Evolutionary conservation across 208 protist species (phyloP).

Genomic region (Giardia duodenalis): DNA sequence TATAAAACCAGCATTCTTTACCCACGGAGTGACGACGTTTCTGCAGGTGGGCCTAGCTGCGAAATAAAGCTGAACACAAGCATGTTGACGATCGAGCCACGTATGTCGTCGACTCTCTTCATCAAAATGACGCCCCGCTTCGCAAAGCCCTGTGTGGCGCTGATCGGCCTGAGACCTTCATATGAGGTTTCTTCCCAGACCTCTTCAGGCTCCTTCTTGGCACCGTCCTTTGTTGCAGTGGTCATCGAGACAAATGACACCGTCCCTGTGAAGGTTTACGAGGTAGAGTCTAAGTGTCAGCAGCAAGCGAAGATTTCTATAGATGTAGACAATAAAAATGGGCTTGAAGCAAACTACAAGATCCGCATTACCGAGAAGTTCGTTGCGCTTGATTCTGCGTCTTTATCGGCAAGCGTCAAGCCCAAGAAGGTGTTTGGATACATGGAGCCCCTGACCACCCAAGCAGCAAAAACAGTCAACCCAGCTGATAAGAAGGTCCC

Average conservation of each 20-base stretch:
- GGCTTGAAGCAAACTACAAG: background rate
- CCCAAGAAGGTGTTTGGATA: background rate
- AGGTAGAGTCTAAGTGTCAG: background rate
- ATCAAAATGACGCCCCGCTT: background rate
- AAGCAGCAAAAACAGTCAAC: background rate
- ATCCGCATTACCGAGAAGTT: constrained; percentile 14
- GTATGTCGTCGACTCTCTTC: background rate
- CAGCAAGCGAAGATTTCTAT: constrained; percentile 1
- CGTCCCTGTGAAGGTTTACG: background rate
- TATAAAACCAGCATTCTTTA: background rate
- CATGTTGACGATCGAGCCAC: background rate
- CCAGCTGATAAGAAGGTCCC: too few species aligned
- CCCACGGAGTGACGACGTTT: background rate
- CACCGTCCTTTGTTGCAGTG: background rate
- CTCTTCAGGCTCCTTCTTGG: background rate
- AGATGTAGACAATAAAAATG: constrained; percentile 4
- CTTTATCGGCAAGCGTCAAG: background rate
- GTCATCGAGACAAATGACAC: background rate
- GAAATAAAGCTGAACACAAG: background rate
- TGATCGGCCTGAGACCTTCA: background rate
- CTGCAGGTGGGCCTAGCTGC: background rate
- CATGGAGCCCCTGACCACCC: background rate
- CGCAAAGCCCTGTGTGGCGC: background rate
- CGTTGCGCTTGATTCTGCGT: background rate
- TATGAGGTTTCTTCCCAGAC: background rate